Percentiles rank a stretch among this genome's conserved stretches.
Evolutionary conservation across 2,329 filamentous ascomycete genomes (phyloP).

Genomic region (Colletotrichum salicis): DNA sequence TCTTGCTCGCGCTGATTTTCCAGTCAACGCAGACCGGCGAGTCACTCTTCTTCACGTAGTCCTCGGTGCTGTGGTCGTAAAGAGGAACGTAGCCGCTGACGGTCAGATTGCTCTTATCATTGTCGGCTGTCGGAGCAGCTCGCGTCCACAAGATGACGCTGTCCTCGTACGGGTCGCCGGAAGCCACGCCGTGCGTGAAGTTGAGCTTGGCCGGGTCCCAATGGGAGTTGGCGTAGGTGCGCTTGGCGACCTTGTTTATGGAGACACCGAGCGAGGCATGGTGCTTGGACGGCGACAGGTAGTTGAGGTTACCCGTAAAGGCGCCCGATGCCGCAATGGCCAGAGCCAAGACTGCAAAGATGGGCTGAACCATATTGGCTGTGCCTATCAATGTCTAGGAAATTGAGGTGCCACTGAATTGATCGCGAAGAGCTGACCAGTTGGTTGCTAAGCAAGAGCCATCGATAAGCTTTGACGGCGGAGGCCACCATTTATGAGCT

Average conservation of each 20-base stretch:
- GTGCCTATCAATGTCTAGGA: background rate
- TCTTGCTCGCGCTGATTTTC: slow-evolving; percentile 63
- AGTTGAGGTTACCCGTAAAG: slow-evolving; percentile 68
- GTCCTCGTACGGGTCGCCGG: slow-evolving; percentile 62
- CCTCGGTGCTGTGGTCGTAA: slow-evolving; percentile 59
- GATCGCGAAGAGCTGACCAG: too few species aligned
- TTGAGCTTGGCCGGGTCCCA: slow-evolving; percentile 59
- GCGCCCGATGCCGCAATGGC: slow-evolving; percentile 9
- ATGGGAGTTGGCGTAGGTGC: slow-evolving; percentile 56
- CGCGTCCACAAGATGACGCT: slow-evolving; percentile 68
- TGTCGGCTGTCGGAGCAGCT: slow-evolving; percentile 55
- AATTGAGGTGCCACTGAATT: too few species aligned
- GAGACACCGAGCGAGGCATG: slow-evolving; percentile 73
- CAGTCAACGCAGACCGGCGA: slow-evolving; percentile 75
- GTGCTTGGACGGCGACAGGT: slow-evolving; percentile 72
- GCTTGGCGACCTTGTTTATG: slow-evolving; percentile 69
- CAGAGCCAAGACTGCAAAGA: slow-evolving; percentile 3
- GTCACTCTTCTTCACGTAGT: slow-evolving; percentile 53
- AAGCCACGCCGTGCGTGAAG: slow-evolving; percentile 72
- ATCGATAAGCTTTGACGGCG: background rate
- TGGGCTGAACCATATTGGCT: slow-evolving; percentile 15
- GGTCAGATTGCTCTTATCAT: slow-evolving; percentile 57
- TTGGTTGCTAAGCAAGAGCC: background rate
- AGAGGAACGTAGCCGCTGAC: slow-evolving; percentile 55
- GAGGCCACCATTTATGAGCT: background rate